phyloP scores from a whole-genome alignment of 176 grass and related monocot genomes.

The Echinochloa phyllopogon region DNA sequence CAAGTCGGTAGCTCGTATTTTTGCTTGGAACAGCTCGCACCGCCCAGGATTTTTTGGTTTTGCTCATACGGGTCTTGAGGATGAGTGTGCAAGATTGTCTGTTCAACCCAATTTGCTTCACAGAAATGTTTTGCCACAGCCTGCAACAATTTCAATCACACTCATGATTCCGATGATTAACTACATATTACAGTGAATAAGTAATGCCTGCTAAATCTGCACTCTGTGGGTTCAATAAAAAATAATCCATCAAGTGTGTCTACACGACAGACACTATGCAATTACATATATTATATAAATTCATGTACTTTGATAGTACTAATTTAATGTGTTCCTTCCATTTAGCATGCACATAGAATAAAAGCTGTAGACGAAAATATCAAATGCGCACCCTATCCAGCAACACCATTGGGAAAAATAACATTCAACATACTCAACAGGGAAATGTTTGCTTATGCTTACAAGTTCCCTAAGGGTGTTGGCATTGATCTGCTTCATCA shows the following conservation, averaged over 20 bases:
- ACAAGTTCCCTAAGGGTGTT: not conserved
- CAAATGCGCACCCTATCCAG: not conserved
- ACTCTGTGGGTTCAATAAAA: not conserved
- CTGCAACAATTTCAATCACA: not conserved
- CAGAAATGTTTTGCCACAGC: not conserved
- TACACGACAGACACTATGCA: not conserved
- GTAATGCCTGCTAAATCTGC: not conserved
- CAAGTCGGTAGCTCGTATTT: not conserved
- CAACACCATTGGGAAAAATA: not conserved
- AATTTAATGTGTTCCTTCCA: not conserved
- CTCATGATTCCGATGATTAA: not conserved
- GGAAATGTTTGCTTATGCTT: not conserved
- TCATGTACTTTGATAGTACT: not conserved
- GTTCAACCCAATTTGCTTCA: not conserved
- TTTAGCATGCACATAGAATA: not conserved
- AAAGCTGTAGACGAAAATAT: not conserved
- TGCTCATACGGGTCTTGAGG: not conserved
- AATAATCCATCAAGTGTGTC: not conserved
- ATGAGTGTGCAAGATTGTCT: not conserved
- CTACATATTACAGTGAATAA: not conserved
- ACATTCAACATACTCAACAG: not conserved
- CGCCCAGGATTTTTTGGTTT: not conserved
- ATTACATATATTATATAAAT: not conserved
- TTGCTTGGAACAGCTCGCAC: not conserved
- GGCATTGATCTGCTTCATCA: not conserved